phyloP scores from a whole-genome alignment of 305 asterid species.

The Stenogyne calaminthoides region DNA sequence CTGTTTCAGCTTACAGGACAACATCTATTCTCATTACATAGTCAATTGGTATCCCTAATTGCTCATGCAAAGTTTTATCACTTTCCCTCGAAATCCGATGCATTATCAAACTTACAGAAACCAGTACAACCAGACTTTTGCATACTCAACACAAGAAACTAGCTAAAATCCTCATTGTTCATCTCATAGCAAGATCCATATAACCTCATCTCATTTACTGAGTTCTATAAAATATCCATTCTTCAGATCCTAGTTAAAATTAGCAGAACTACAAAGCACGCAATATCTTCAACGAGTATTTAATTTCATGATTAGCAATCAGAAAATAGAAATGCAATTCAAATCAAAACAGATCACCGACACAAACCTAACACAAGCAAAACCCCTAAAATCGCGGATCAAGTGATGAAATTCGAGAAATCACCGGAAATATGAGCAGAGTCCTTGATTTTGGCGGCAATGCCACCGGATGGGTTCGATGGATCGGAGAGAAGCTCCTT shows the following conservation, averaged over 20 bases:
- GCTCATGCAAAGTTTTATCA: background rate
- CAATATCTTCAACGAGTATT: background rate
- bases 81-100: constrained; percentile 3
- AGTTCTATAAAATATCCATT: background rate
- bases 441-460: constrained; percentile 77
- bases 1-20: background rate
- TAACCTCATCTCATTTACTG: constrained; percentile 16
- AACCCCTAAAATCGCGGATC: constrained; percentile 24
- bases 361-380: constrained; percentile 5
- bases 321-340: constrained; percentile 4
- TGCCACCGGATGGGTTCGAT: constrained; percentile 53
- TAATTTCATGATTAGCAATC: background rate
- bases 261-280: background rate
- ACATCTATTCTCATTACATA: background rate
- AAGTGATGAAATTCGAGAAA: background rate
- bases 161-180: background rate
- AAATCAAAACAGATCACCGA: constrained; percentile 22
- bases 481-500: constrained; percentile 82
- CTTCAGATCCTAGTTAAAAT: constrained; percentile 26
- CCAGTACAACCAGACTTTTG: background rate
- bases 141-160: constrained; percentile 7
- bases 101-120: constrained; percentile 18
- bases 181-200: constrained; percentile 18
- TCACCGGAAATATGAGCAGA: constrained; percentile 80
- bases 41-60: background rate